Evolutionary conservation across 2,329 filamentous ascomycete genomes (phyloP), one percentile per base, ranked within the genome.

Genomic region (Fusarium euwallaceae): DNA sequence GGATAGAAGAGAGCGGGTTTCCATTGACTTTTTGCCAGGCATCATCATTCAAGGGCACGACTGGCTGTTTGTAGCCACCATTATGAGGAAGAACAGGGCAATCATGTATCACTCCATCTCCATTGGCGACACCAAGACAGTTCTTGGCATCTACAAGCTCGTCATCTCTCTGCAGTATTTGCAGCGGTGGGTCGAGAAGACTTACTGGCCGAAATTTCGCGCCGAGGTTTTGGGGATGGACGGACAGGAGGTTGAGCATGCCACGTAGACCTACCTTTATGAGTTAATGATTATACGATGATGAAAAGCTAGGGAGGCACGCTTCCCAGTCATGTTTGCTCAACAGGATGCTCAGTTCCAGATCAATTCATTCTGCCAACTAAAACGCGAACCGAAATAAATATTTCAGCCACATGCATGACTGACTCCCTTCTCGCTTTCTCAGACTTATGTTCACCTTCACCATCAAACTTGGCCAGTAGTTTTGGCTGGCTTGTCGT

Each of bases 1-100:
- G 24, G 59, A 48, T 6, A 32, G 51, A 41, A 20, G 36, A 17
- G 11, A 39, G 12, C 37, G 6, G n/a, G 27, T 58, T 16, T 32
- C 36, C 16, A 68, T 73, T 24, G 51, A 74, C 24, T 75, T 74
- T 58, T 36, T 76, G 6, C 55, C 70, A 5, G 73, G 70, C 12
- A 69, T 76, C 27, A 69, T 75, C 14, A 41, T 75, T 8, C 67
- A 72, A 39, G 73, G 74, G 4, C 71, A 76, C 29, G 60, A 61
- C 11, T 71, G 68, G 74, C 29, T 69, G n/a, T 76, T 76, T 48
- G 58, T 77, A 24, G 64, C 69, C 0, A 68, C 65, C 6, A 59
- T 48, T 9, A 12, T 20, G 5, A 16, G n/a, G 16, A 20, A 45
- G 4, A 24, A 41, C 14, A 27, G 32, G 37, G 32, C 59, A 6